These are phyloP conservation scores for Rhinocladiella mackenziei DNA, from an alignment of 2,329 filamentous ascomycete genomes.

Conservation along the genomic window DNA sequence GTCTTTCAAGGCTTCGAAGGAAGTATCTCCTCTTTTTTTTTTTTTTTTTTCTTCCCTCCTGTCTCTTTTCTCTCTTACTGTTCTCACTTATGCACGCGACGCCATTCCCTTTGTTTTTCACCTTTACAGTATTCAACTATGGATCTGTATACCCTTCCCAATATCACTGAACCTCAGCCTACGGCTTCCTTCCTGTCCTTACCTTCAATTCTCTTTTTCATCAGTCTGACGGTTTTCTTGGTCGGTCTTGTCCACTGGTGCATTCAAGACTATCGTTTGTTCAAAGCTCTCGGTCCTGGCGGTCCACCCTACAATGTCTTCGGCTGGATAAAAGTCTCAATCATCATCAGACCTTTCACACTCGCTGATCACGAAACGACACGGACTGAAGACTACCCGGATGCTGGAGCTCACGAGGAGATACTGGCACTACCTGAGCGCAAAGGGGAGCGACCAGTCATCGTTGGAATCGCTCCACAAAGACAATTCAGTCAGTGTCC, in stretches of 20 bases:
- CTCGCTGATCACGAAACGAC: constrained; percentile 13
- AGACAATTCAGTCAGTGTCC: constrained; percentile 69
- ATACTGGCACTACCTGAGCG: constrained; percentile 60
- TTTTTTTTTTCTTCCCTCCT: constrained; percentile 2
- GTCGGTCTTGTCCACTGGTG: constrained; percentile 17
- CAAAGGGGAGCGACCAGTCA: constrained; percentile 59
- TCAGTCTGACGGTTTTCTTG: constrained; percentile 8
- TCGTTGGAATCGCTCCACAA: constrained; percentile 76
- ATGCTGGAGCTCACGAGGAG: constrained; percentile 17
- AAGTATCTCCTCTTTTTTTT: constrained; percentile 5
- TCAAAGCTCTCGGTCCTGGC: constrained; percentile 37
- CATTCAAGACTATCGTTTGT: constrained; percentile 36
- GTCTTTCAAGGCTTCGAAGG: not conserved
- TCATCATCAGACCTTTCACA: constrained; percentile 22
- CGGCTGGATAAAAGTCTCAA: constrained; percentile 34
- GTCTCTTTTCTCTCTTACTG: not conserved
- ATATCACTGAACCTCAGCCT: constrained; percentile 18
- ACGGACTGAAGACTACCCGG: constrained; percentile 22
- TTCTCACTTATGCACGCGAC: not conserved
- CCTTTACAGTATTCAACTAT: too few species aligned
- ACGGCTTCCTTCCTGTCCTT: constrained; percentile 10
- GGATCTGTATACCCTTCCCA: constrained; percentile 19
- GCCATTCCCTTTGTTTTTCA: constrained; percentile 1
- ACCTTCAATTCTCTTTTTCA: constrained; percentile 5
- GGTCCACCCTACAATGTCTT: constrained; percentile 37